Evolutionary conservation across 1,139 yeast genomes (phyloP), one percentile per base, ranked within the genome.

Genomic region (Scheffersomyces lignicola): DNA sequence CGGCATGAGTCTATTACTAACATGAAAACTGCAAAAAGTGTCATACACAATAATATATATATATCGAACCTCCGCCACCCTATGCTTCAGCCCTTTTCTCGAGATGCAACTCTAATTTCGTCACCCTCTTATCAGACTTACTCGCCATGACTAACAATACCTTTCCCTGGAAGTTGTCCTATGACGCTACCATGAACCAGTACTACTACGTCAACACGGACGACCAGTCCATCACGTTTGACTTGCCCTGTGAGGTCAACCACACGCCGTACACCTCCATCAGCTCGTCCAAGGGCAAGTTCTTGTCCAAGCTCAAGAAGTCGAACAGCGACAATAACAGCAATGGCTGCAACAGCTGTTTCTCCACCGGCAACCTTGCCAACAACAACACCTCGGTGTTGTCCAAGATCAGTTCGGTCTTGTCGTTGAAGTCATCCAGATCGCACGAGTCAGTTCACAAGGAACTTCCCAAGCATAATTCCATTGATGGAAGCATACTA

Each of bases 171-270:
- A 52, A 51, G 36, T 37, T 56, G 25, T 49, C 49, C 35, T 69
- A 50, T 45, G 75, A 69, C 44, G 40, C 50, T 3, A 49, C 53
- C 15, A 52, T 69, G 35, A 53, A 63, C 29, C 69, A 66, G 44
- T 54, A 63, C 42, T 69, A 69, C 49, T 69, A 65, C 41, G 40
- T 58, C 21, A 63, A 68, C 47, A 45, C 55, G 12, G 40, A 43
- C 18, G 66, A 62, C 33, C 58, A 60, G 31, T 42, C 61, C 3
- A 53, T 65, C 10, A 49, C 66, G 12, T 69, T 67, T 42, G 75
- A 69, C 43, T 56, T 56, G 28, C 75, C 76, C 3, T 56, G 63
- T 39, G 75, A 69, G 45, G 75, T 69, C 6, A 55, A 56, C 33
- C 46, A 51, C 31, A 45, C 41, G 28, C 35, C 36, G 28, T 18